Base-by-base conservation (phyloP, 169 alveolate genomes). In the Plasmodium cynomolgi region DNA sequence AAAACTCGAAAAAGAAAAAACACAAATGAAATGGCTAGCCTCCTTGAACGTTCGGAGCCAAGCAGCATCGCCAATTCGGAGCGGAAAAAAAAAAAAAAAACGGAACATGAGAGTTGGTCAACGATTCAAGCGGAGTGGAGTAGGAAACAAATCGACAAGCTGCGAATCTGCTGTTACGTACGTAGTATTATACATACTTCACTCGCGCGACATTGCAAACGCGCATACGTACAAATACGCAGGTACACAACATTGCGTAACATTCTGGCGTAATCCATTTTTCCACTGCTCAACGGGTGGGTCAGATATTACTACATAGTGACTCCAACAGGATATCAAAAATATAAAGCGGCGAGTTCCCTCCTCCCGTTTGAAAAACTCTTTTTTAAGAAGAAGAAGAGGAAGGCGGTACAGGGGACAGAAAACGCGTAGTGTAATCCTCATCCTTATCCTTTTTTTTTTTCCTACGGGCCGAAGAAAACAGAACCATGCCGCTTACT, bases 401-500 rank as follows among this genome's bases (percentile, higher is more conserved):
- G 58, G 11, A 44, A 68, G 37, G 37, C 4, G 20, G n/a, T 13
- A n/a, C 5, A 77, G 8, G 62, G 44, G 26, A 37, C 34, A 41
- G 23, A 33, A 33, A 50, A 6, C 20, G 26, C 62, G 17, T 50
- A 50, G 62, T 50, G 62, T 50, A 50, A 15, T 50, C 62, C 62
- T 47, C 13, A 7, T 41, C 3, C 50, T 47, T 47, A 11, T 47
- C n/a, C n/a, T 47, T 47, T 44, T 47, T 47, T 15, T 17, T 50
- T 50, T 50, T 50, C 77, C 1, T 68, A 68, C 77, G 37, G n/a
- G 17, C 31, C 31, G 77, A 23, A 68, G 44, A 77, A 44, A 77
- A 33, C 50, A 34, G 62, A 77, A 77, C 50, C 23, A 85, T 85
- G 93, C 37, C 93, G 23, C 68, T 85, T 77, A 96, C 95, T 93